These are phyloP conservation scores for Amanita muscaria DNA, from an alignment of 768 basidiomycete species.

Conservation along the genomic window DNA sequence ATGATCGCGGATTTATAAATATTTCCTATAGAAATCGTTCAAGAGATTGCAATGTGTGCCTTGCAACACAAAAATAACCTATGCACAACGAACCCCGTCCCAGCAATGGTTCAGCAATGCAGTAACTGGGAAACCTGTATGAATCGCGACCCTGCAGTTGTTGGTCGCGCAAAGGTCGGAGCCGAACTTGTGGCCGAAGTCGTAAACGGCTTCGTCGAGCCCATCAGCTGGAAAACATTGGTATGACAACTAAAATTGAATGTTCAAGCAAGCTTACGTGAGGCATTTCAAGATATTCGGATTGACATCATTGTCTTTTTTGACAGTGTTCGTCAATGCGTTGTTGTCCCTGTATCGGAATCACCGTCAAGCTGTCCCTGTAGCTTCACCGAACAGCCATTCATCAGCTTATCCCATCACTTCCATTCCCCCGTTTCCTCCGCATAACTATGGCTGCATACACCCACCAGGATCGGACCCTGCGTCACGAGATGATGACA, in stretches of 20 bases:
- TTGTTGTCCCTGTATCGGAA: conserved; percentile 70
- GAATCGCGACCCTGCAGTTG: conserved; percentile 85
- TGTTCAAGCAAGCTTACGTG: conserved; percentile 8
- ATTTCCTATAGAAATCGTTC: conserved; percentile 61
- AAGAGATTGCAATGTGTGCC: conserved; percentile 86
- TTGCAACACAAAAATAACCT: conserved; percentile 74
- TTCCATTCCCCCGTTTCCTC: conserved; percentile 30
- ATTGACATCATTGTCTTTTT: conserved; percentile 64
- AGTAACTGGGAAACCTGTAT: conserved; percentile 89
- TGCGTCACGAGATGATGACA: conserved; percentile 35
- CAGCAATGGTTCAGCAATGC: conserved; percentile 84
- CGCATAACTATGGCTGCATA: conserved; percentile 38
- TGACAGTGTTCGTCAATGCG: conserved; percentile 77
- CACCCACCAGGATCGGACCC: conserved; percentile 42
- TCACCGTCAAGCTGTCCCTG: conserved; percentile 40
- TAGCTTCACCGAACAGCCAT: conserved; percentile 5
- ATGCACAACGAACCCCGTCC: conserved; percentile 68
- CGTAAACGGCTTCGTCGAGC: conserved; percentile 93
- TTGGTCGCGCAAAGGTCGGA: conserved; percentile 83
- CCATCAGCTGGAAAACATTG: conserved; percentile 95
- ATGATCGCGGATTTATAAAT: not conserved
- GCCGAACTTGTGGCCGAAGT: conserved; percentile 96
- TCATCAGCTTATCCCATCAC: conserved; percentile 20
- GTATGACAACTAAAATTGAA: conserved; percentile 35
- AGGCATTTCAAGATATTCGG: conserved; percentile 50